A percentile compares a stretch with the other conserved stretches of the same genome.
These are phyloP conservation scores for Fusarium pseudoanthophilum DNA, from an alignment of 2,329 filamentous ascomycete species.

Conservation along the genomic window DNA sequence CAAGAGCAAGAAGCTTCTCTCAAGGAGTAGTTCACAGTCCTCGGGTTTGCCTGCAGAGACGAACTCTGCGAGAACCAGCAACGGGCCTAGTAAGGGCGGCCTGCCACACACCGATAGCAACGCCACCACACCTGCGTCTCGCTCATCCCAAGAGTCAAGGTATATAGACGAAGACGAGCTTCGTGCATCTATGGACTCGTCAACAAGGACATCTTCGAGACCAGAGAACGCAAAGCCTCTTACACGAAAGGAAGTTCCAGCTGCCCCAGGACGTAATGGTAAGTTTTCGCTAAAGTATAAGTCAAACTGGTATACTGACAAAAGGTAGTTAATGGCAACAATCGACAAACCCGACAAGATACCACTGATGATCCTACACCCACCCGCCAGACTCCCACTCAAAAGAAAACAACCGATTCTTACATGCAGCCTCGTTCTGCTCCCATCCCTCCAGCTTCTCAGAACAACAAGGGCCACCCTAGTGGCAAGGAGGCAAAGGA, in stretches of 20 bases:
- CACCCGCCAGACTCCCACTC: slow-evolving; percentile 38
- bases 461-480: slow-evolving; percentile 46
- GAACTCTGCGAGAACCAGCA: slow-evolving; percentile 49
- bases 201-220: slow-evolving; percentile 55
- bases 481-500: slow-evolving; percentile 61
- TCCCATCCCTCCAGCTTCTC: slow-evolving; percentile 59
- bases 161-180: slow-evolving; percentile 65
- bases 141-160: slow-evolving; percentile 69
- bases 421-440: slow-evolving; percentile 69
- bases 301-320: slow-evolving; percentile 14
- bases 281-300: slow-evolving; percentile 40
- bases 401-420: slow-evolving; percentile 54
- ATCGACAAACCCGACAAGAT: slow-evolving; percentile 37
- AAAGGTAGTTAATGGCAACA: slow-evolving; percentile 44
- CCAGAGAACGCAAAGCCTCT: slow-evolving; percentile 61
- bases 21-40: slow-evolving; percentile 58
- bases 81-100: slow-evolving; percentile 48
- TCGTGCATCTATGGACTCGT: slow-evolving; percentile 54
- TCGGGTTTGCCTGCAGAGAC: slow-evolving; percentile 52
- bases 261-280: slow-evolving; percentile 56
- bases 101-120: slow-evolving; percentile 52
- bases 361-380: slow-evolving; percentile 37
- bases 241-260: slow-evolving; percentile 72
- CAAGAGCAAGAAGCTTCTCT: slow-evolving; percentile 64
- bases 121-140: slow-evolving; percentile 51